Evolutionary conservation across 2,329 filamentous ascomycete genomes (phyloP).

Genomic region (Colletotrichum graminicola): DNA sequence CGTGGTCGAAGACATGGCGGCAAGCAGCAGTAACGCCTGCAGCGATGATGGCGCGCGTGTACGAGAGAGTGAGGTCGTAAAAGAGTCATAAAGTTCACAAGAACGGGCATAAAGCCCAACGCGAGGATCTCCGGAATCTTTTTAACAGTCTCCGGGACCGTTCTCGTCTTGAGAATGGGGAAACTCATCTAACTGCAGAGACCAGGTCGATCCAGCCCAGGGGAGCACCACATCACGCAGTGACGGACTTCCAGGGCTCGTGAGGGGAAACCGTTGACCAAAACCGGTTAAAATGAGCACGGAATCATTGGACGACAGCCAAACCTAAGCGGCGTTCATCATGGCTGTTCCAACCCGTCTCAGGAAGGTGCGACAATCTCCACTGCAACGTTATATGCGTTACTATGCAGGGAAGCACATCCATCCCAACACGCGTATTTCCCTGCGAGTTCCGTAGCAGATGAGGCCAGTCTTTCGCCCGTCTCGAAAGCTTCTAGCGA

Average conservation of each 20-base stretch:
- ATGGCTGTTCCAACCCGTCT: neutral
- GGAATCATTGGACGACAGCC: neutral
- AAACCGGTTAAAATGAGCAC: neutral
- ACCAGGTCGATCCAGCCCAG: neutral
- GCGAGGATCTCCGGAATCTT: constrained; percentile 22
- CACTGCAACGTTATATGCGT: constrained; percentile 11
- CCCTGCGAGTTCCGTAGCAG: neutral
- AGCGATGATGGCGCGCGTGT: constrained; percentile 3
- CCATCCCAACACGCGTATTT: neutral
- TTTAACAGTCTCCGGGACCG: constrained; percentile 14
- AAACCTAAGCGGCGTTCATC: neutral
- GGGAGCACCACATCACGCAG: constrained; percentile 10
- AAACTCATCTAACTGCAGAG: neutral
- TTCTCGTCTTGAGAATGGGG: neutral
- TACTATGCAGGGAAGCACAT: neutral
- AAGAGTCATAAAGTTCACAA: neutral
- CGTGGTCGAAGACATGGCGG: constrained; percentile 20
- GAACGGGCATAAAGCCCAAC: constrained; percentile 1
- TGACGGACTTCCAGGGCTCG: neutral
- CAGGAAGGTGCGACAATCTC: neutral
- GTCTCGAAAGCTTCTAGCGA: neutral
- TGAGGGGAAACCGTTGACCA: neutral
- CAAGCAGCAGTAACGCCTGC: constrained; percentile 2
- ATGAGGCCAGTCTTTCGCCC: neutral
- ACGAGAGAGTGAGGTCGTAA: neutral